A percentile compares a stretch with the other conserved stretches of the same genome.
phyloP scores from a whole-genome alignment of 305 asterid species.

The Ilex paraguariensis region DNA sequence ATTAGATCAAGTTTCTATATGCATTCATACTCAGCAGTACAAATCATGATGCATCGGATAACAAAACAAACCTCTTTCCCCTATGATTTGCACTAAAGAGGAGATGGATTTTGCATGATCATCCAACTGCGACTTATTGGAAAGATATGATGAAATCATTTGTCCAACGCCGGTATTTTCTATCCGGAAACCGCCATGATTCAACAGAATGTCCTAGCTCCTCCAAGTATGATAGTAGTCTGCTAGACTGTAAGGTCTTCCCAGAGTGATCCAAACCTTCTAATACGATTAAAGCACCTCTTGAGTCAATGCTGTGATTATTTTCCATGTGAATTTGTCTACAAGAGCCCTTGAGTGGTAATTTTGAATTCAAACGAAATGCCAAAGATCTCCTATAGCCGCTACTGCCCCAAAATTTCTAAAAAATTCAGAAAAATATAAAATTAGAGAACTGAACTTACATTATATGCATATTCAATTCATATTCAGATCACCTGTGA shows the following conservation, averaged over 20 bases:
- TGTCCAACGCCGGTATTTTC: constrained; percentile 88
- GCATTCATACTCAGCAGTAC: not conserved
- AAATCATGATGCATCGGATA: no score
- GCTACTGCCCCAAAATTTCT: constrained; percentile 30
- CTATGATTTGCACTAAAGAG: constrained; percentile 93
- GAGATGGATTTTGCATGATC: constrained; percentile 77
- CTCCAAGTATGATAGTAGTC: constrained; percentile 51
- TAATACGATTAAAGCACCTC: constrained; percentile 87
- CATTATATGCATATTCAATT: no score
- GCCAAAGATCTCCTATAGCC: constrained; percentile 17
- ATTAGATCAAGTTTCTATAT: not conserved
- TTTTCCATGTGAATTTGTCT: constrained; percentile 61
- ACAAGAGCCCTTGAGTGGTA: constrained; percentile 39
- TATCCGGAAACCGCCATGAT: constrained; percentile 89
- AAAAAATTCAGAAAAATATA: constrained; percentile 9
- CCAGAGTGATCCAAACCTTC: constrained; percentile 95
- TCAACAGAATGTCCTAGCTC: constrained; percentile 69
- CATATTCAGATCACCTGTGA: no score
- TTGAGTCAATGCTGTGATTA: constrained; percentile 30
- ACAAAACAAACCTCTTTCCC: constrained; percentile 57
- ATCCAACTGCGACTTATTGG: constrained; percentile 72
- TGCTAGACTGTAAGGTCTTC: constrained; percentile 74
- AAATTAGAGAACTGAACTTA: no score
- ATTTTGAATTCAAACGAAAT: constrained; percentile 26
- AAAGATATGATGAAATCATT: constrained; percentile 89